Evolutionary conservation across 495 filamentous ascomycete genomes (phyloP).

Genomic region (Ascobolus immersus): DNA sequence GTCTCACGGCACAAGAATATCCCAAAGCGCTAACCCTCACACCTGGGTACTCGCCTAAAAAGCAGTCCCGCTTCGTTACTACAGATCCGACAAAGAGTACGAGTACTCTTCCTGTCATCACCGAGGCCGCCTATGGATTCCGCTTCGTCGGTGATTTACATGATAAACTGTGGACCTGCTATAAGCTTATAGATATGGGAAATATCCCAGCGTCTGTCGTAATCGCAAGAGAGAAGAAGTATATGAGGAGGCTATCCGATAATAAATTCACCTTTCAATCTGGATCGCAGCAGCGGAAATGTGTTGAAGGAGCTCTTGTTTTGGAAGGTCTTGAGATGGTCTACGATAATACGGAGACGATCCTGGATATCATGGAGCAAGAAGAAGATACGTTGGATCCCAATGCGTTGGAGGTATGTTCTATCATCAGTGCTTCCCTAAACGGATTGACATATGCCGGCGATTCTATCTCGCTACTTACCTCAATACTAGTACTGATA

Average conservation of each 20-base stretch:
- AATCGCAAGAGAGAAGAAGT: too few species aligned
- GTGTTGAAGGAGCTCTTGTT: slow-evolving; percentile 1
- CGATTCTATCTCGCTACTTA: too few species aligned
- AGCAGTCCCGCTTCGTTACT: background rate
- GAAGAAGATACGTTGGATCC: background rate
- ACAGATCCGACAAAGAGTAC: background rate
- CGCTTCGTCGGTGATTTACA: background rate
- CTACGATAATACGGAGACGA: background rate
- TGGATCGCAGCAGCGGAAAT: background rate
- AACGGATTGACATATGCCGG: too few species aligned
- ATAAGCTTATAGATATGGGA: background rate
- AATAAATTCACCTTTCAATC: too few species aligned
- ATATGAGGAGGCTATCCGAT: too few species aligned
- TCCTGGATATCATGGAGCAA: background rate
- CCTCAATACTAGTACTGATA: too few species aligned
- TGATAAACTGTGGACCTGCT: background rate
- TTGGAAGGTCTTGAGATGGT: background rate
- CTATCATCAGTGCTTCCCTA: too few species aligned
- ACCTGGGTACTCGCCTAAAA: background rate
- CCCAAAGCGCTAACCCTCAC: background rate
- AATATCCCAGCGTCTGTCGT: too few species aligned
- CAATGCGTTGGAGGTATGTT: too few species aligned
- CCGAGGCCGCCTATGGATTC: background rate
- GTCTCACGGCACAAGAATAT: background rate
- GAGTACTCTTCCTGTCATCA: background rate